Conservation (phyloP, 768 basidiomycete species). For the Termitomyces sp. region DNA sequence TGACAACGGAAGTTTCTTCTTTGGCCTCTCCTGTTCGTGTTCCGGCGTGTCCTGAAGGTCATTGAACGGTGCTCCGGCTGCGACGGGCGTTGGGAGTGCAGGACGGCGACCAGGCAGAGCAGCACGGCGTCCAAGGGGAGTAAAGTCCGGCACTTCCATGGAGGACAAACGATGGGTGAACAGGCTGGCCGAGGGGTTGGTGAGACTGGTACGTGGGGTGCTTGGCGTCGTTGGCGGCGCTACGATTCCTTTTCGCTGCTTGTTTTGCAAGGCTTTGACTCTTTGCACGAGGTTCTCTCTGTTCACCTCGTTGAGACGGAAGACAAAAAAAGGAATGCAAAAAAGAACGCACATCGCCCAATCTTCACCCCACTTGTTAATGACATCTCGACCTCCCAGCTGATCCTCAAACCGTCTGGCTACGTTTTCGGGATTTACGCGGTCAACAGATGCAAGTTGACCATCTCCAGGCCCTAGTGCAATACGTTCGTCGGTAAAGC, state of each 20-base stretch:
- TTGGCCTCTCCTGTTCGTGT: constrained; percentile 3
- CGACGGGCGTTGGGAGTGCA: constrained; percentile 15
- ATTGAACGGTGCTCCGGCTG: constrained; percentile 26
- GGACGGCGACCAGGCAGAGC: constrained; percentile 18
- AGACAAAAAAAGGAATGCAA: neutral
- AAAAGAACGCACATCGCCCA: constrained; percentile 51
- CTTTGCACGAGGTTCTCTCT: constrained; percentile 51
- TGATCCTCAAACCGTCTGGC: constrained; percentile 50
- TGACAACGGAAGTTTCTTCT: constrained; percentile 29
- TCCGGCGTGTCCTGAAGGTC: constrained; percentile 13
- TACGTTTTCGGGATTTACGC: constrained; percentile 50
- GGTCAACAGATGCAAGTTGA: constrained; percentile 42
- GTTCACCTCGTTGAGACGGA: neutral
- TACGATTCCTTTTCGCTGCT: constrained; percentile 50
- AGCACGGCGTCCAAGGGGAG: constrained; percentile 35
- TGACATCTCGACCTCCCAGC: constrained; percentile 38
- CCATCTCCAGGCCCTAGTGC: constrained; percentile 33
- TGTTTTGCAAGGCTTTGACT: constrained; percentile 49
- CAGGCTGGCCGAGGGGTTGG: neutral
- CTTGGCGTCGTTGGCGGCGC: constrained; percentile 49
- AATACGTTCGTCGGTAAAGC: constrained; percentile 68
- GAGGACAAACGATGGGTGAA: constrained; percentile 10
- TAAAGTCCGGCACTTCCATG: constrained; percentile 49
- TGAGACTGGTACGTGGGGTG: constrained; percentile 16
- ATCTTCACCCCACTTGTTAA: constrained; percentile 34